Evolutionary conservation across 345 rosid genomes (phyloP).

Genomic region (Toxicodendron radicans): DNA sequence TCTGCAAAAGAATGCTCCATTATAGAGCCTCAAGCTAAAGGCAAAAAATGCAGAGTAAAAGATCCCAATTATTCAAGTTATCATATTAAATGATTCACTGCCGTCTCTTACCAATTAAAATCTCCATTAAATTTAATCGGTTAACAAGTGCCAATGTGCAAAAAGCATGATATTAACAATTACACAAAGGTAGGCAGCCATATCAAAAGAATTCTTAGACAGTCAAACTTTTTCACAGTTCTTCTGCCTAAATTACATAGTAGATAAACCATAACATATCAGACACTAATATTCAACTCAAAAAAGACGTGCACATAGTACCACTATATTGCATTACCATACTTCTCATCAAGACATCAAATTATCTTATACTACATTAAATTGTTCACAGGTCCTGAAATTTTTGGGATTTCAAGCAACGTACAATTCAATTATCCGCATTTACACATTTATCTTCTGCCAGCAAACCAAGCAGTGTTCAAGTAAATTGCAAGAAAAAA

Average conservation of each 20-base stretch:
- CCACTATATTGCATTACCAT: not conserved
- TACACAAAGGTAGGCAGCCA: not conserved
- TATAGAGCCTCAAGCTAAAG: not conserved
- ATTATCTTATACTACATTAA: not conserved
- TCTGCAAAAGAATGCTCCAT: not conserved
- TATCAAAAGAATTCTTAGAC: not conserved
- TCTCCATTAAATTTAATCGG: not conserved
- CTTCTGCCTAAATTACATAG: not conserved
- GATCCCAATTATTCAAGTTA: conserved; percentile 10
- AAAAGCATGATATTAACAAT: not conserved
- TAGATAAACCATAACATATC: not conserved
- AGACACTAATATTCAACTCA: not conserved
- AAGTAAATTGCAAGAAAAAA: not conserved
- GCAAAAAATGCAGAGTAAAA: not conserved
- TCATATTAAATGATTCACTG: not conserved
- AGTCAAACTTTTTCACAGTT: too few relatives aligned
- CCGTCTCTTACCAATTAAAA: not conserved
- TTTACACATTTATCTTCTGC: not conserved
- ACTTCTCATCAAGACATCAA: not conserved
- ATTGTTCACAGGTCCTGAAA: not conserved
- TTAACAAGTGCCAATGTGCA: not conserved
- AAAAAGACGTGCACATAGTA: not conserved
- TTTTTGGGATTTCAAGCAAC: not conserved
- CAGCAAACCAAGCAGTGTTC: not conserved
- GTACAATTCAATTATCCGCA: not conserved